Evolutionary conservation across 2,329 filamentous ascomycete species (phyloP), one percentile per base, ranked within the genome.

Genomic region (Septoria linicola): DNA sequence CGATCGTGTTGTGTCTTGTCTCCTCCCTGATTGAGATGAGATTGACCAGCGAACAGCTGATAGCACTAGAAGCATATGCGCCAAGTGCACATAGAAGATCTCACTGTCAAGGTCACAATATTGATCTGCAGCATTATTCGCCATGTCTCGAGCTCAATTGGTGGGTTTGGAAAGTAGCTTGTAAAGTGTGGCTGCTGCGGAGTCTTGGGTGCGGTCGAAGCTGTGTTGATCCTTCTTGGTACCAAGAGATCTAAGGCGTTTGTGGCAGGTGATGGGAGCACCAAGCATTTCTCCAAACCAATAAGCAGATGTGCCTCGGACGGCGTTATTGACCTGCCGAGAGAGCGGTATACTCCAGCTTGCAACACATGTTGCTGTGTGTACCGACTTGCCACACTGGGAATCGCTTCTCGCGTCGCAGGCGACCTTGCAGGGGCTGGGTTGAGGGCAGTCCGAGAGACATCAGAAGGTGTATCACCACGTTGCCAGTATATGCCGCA

Each of bases 41-140:
- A 51, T 46, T 37, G 41, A 41, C 46, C 23, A 34, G 49, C 23
- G 20, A 16, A 31, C 10, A 46, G 35, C 41, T 45, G 41, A 36
- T 41, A 41, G 49, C 19, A 40, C 42, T 30, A 17, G 25, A 46
- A 51, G 49, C 49, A 40, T 41, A 51, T 46, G 49, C 49, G 41
- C 49, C 49, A 45, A 51, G 47, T 20, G 20, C 23, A 32, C 34
- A 13, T 14, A 27, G 23, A 30, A 8, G 16, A n/a, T 27, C 11
- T n/a, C 23, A 31, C 25, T 8, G 19, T 40, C 44, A 39, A 39
- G 34, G 23, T 37, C 8, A 35, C 34, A 23, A 19, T 19, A 34
- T 47, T 20, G 21, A 39, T 17, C n/a, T 17, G 14, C 44, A 21
- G 44, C 8, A 39, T n/a, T 19, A 11, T n/a, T 47, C 44, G 34